Percentiles rank a stretch among this genome's conserved stretches.
Conservation (phyloP, 2,329 filamentous ascomycete species). For the Nothophoma quercina region DNA sequence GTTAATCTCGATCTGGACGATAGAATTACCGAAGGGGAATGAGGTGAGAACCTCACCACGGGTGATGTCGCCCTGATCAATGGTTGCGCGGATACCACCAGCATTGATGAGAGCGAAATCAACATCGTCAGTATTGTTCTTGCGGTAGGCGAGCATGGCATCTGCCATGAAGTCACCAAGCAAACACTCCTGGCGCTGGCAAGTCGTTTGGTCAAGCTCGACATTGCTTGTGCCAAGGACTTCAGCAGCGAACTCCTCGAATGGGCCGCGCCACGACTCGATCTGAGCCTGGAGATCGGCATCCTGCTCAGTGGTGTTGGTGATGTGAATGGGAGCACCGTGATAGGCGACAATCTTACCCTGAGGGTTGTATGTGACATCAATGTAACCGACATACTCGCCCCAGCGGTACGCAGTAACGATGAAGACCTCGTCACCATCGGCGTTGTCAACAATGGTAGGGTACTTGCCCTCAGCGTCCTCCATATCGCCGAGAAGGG, state of each 20-base stretch:
- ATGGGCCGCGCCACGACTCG: constrained; percentile 65
- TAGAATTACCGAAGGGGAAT: constrained; percentile 71
- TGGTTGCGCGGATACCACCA: constrained; percentile 69
- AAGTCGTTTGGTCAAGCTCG: constrained; percentile 66
- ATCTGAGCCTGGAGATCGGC: constrained; percentile 65
- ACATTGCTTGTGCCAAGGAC: constrained; percentile 64
- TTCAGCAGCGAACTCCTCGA: constrained; percentile 66
- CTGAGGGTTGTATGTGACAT: constrained; percentile 67
- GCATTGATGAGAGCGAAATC: constrained; percentile 70
- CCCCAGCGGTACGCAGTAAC: constrained; percentile 74
- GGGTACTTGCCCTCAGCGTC: constrained; percentile 68
- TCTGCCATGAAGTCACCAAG: constrained; percentile 55
- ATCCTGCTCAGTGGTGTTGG: constrained; percentile 67
- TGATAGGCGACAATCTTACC: constrained; percentile 70
- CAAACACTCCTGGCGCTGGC: constrained; percentile 65
- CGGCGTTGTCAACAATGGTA: constrained; percentile 66
- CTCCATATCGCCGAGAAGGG: constrained; percentile 67
- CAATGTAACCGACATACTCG: constrained; percentile 72
- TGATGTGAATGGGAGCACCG: constrained; percentile 70
- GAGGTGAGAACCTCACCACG: constrained; percentile 69
- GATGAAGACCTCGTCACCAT: constrained; percentile 72
- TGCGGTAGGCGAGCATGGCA: constrained; percentile 68
- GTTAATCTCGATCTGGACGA: constrained; percentile 64
- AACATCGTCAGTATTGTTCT: constrained; percentile 56
- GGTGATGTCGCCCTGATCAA: constrained; percentile 67